These are phyloP conservation scores for Mycena venus DNA, from an alignment of 768 basidiomycete genomes.

Conservation along the genomic window DNA sequence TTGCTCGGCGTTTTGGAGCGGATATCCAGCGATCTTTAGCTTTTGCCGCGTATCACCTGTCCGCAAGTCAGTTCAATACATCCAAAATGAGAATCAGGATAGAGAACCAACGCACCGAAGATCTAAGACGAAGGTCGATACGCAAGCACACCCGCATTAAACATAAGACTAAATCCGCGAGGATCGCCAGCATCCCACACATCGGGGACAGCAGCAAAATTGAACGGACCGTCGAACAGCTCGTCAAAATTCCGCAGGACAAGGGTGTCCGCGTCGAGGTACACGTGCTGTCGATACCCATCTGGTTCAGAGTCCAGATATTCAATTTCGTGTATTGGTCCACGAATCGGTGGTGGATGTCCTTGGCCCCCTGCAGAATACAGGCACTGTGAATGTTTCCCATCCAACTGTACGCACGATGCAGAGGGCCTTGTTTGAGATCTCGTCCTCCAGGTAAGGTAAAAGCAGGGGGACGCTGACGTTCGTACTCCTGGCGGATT, in stretches of 20 bases:
- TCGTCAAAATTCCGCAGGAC: constrained; percentile 48
- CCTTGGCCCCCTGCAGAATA: constrained; percentile 46
- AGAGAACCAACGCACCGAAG: constrained; percentile 22
- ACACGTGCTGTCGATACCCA: constrained; percentile 44
- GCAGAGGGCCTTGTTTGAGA: constrained; percentile 47
- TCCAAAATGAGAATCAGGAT: background rate
- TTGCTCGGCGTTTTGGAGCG: constrained; percentile 55
- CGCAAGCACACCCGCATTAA: constrained; percentile 54
- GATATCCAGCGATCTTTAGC: constrained; percentile 55
- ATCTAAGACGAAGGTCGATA: constrained; percentile 45
- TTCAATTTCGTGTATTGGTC: constrained; percentile 54
- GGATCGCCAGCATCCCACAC: constrained; percentile 38
- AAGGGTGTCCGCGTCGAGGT: constrained; percentile 52
- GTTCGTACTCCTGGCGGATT: constrained; percentile 41
- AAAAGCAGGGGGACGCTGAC: constrained; percentile 42
- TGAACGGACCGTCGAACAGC: constrained; percentile 48
- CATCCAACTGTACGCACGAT: constrained; percentile 45
- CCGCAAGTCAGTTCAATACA: background rate
- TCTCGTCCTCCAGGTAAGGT: constrained; percentile 45
- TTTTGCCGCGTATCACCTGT: constrained; percentile 45
- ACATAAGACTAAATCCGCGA: constrained; percentile 42
- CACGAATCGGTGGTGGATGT: constrained; percentile 42
- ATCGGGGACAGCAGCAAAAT: constrained; percentile 50
- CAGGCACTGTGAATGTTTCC: constrained; percentile 41
- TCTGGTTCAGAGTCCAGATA: constrained; percentile 47